Conservation (phyloP, 2,329 filamentous ascomycete genomes). For the Didymellaceae sp. region DNA sequence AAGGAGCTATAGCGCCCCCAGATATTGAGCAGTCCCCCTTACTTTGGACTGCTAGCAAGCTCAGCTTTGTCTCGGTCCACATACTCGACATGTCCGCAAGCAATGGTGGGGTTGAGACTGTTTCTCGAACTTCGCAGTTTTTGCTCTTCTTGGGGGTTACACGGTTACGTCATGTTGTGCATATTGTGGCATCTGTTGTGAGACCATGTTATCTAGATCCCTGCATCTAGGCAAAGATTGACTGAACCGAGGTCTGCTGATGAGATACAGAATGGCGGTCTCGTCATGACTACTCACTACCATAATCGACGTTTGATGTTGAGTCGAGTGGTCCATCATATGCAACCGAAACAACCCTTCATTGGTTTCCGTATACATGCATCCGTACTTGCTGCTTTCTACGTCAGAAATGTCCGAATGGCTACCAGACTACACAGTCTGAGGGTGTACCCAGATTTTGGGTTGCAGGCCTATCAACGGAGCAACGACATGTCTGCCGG, state of each 20-base stretch:
- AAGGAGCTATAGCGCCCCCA: not conserved
- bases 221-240: not conserved
- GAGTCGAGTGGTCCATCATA: too few relatives aligned
- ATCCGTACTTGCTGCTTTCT: too few relatives aligned
- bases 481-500: too few relatives aligned
- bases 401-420: too few relatives aligned
- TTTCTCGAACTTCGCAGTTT: constrained; percentile 7
- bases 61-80: constrained; percentile 5
- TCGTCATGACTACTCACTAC: too few relatives aligned
- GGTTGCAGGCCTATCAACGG: too few relatives aligned
- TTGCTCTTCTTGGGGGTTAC: constrained; percentile 3
- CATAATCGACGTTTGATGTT: too few relatives aligned
- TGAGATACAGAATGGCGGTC: not conserved
- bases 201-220: constrained; percentile 10
- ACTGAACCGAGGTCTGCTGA: not conserved
- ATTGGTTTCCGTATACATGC: too few relatives aligned
- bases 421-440: too few relatives aligned
- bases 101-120: constrained; percentile 10
- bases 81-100: not conserved
- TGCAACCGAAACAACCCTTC: too few relatives aligned
- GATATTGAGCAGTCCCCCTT: not conserved
- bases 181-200: constrained; percentile 11
- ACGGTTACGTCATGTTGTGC: constrained; percentile 10
- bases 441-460: too few relatives aligned
- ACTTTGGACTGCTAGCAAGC: not conserved